Base-by-base conservation (phyloP, 2,329 filamentous ascomycete genomes). In the Metarhizium rileyi region DNA sequence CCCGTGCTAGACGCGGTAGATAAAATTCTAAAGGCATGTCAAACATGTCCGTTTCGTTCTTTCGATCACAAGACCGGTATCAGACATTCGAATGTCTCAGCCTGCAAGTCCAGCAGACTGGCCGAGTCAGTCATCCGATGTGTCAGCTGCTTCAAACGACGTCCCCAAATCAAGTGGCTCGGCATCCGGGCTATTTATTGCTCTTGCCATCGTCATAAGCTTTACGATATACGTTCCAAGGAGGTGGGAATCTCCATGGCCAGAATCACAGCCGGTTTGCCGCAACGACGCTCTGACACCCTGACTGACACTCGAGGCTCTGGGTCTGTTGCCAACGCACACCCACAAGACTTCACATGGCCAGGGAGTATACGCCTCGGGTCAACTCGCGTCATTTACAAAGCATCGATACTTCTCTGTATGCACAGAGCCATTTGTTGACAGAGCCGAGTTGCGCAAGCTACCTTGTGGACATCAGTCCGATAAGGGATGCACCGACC, bases 391-490 rank as follows among this genome's bases (percentile, higher is more conserved):
- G 1, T n/a, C 23, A 16, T 12, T 33, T 5, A 16, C 36, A 22
- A 25, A 47, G 3, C n/a, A 25, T 2, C 20, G 41, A 3, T 47
- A 36, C 27, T 51, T 46, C 23, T 51, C 42, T 10, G 43, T 51
- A 27, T 51, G 50, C 25, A 46, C 36, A 16, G 50, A 44, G 36
- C 42, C 46, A n/a, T 41, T 51, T 7, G 23, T 44, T 12, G 42
- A 51, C 2, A 42, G 50, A 9, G 27, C 18, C 6, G 33, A 51
- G 23, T n/a, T 51, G 16, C 41, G 50, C 12, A 30, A 33, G 18
- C 36, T 51, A 3, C 36, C 46, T 12, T 51, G 50, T 9, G 50
- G 50, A 3, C 50, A 51, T 36, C 42, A 30, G 22, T 49, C 49
- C 23, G 46, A 51, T 25, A 33, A 28, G 26, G 12, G 22, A 28